Conservation (phyloP, 192 early-diverging fungal species). For the Coemansia interrupta region DNA sequence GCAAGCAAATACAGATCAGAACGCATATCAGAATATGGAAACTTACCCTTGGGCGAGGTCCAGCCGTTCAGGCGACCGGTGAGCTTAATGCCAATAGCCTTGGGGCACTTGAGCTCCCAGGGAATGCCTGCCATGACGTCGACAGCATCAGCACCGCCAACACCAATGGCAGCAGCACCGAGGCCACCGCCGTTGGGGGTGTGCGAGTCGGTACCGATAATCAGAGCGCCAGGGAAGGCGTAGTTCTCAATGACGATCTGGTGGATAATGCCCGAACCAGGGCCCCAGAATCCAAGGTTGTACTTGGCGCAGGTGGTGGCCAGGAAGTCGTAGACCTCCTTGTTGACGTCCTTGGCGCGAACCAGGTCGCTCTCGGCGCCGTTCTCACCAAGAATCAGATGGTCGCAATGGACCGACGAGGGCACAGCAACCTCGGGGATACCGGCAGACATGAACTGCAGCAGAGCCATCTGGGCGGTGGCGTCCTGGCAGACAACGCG, state of each 20-base stretch:
- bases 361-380: slow-evolving; percentile 81
- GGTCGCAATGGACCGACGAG: slow-evolving; percentile 94
- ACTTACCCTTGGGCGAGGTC: slow-evolving; percentile 81
- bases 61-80: slow-evolving; percentile 84
- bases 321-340: slow-evolving; percentile 93
- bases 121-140: slow-evolving; percentile 98
- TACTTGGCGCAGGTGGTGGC: slow-evolving; percentile 82
- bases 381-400: slow-evolving; percentile 89
- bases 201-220: slow-evolving; percentile 98
- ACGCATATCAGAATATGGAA: too few relatives aligned
- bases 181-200: slow-evolving; percentile 98
- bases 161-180: slow-evolving; percentile 94
- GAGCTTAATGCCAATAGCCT: slow-evolving; percentile 88
- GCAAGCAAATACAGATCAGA: background rate
- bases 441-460: slow-evolving; percentile 96
- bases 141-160: slow-evolving; percentile 98
- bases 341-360: slow-evolving; percentile 81
- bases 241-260: slow-evolving; percentile 99
- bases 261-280: slow-evolving; percentile 91
- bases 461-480: slow-evolving; percentile 94
- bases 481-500: slow-evolving; percentile 99
- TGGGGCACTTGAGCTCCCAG: slow-evolving; percentile 99
- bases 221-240: slow-evolving; percentile 90
- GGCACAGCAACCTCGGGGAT: slow-evolving; percentile 85
- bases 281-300: slow-evolving; percentile 93